These are phyloP conservation scores for Nasturtium officinale DNA, from an alignment of 345 rosid species.

Conservation along the genomic window DNA sequence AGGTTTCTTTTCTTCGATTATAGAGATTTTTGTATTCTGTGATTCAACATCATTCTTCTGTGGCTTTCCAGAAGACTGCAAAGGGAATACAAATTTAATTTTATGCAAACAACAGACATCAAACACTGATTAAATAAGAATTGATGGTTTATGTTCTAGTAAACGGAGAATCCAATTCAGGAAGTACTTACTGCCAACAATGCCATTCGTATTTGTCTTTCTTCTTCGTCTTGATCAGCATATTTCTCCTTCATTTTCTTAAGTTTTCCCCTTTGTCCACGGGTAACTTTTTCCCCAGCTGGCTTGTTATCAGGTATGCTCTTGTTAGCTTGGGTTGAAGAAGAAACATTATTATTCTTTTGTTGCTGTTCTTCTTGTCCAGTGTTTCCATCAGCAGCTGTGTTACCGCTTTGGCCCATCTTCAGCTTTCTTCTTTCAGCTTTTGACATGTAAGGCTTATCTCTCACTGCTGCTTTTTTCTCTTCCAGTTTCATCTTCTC, in stretches of 20 bases:
- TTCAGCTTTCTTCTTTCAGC: conserved; percentile 92
- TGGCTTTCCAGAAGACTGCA: conserved; percentile 84
- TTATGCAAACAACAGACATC: background rate
- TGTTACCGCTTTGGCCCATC: conserved; percentile 57
- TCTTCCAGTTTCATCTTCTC: conserved; percentile 55
- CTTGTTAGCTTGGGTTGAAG: conserved; percentile 49
- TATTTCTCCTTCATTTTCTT: conserved; percentile 99
- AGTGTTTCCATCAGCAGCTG: conserved; percentile 34
- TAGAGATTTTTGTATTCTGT: conserved; percentile 43
- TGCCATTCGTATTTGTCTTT: conserved; percentile 78
- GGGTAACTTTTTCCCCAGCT: conserved; percentile 66
- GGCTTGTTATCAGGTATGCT: conserved; percentile 52
- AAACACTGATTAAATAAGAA: background rate
- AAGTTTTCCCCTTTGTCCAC: conserved; percentile 87
- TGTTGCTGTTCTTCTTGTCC: conserved; percentile 51
- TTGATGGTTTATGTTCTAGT: background rate
- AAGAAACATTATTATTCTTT: conserved; percentile 39
- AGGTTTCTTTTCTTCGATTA: conserved; percentile 50
- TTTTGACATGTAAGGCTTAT: conserved; percentile 79
- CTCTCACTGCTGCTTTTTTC: conserved; percentile 48
- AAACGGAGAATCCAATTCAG: conserved; percentile 9
- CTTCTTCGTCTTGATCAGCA: conserved; percentile 97
- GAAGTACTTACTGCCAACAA: conserved; percentile 79
- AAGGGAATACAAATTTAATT: conserved; percentile 28
- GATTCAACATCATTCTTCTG: conserved; percentile 56